Conservation (phyloP, 805 yeast genomes). For the Pichia thaimueangensis region DNA sequence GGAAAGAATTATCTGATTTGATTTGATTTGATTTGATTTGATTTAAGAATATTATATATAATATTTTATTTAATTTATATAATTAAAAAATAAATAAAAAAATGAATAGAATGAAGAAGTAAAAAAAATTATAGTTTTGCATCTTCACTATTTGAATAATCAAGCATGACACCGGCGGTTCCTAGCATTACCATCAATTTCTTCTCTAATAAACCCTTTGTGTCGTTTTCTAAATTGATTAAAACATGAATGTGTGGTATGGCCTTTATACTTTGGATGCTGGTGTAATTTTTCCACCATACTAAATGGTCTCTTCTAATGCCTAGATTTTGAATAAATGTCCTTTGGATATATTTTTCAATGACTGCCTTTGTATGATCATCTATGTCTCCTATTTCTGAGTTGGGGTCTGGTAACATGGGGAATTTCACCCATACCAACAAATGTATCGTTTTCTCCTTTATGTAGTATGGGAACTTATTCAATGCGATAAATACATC, state of each 20-base stretch:
- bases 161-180: slow-evolving; percentile 11
- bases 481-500: slow-evolving; percentile 47
- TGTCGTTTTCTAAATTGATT: slow-evolving; percentile 31
- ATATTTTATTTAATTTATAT: no score
- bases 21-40: no score
- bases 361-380: slow-evolving; percentile 35
- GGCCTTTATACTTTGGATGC: slow-evolving; percentile 58
- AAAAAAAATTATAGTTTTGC: slow-evolving; percentile 11
- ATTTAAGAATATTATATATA: no score
- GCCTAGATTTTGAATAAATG: slow-evolving; percentile 42
- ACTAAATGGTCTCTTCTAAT: slow-evolving; percentile 34
- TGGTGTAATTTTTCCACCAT: slow-evolving; percentile 73
- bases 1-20: no score
- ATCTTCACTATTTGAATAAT: slow-evolving; percentile 1
- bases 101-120: not conserved
- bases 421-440: slow-evolving; percentile 62
- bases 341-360: slow-evolving; percentile 39
- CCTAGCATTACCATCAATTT: slow-evolving; percentile 3
- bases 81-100: not conserved
- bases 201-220: not conserved
- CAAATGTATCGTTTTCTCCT: slow-evolving; percentile 44
- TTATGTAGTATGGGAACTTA: slow-evolving; percentile 64
- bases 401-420: slow-evolving; percentile 45
- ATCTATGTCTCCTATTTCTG: slow-evolving; percentile 47
- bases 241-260: slow-evolving; percentile 69